Evolutionary conservation across 176 grass and related monocot genomes (phyloP), one percentile per base, ranked within the genome.

Genomic region (Microstegium vimineum): DNA sequence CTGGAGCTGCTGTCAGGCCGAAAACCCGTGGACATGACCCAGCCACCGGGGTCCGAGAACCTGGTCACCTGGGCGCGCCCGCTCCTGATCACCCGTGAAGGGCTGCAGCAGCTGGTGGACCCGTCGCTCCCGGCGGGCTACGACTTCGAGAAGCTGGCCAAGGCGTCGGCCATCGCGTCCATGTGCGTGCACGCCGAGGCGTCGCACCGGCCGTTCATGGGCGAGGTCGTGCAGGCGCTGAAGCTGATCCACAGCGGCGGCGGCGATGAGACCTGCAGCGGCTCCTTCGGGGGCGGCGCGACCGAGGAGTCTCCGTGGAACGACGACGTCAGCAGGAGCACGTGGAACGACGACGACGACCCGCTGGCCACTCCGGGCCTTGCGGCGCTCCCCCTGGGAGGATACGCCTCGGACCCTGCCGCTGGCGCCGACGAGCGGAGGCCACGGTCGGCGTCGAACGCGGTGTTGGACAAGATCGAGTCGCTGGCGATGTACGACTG

Each of bases 171-270:
- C 41, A 90, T 99, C 66, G 96, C 96, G 10, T 93, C 90, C 40
- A 99, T 95, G 93, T 99, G 96, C 77, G 89, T 99, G 22, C 91
- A 93, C 61, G 69, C 81, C 10, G 96, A 99, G 77, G 86, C 91
- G 52, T 85, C 93, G 36, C 89, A 99, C 59, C 89, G 96, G 46
- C 96, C 96, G 57, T 99, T 99, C 87, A 99, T 95, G 96, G 96
- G 96, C 43, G 96, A 99, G 89, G 96, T 95, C 38, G 96, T 99
- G 57, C 96, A 99, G 87, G 96, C 96, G 69, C 76, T 99, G 85
- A 99, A 99, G 83, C 87, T 99, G 27, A 86, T 95, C 71, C 91
- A 88, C 87, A 90, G 77, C 38, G 89, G 78, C 54, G 85, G 81
- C 80, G 80, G 56, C 75, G 89, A 90, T 70, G 96, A 95, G 78